These are phyloP conservation scores for Saturnispora zaruensis DNA, from an alignment of 805 yeast species.

Conservation along the genomic window DNA sequence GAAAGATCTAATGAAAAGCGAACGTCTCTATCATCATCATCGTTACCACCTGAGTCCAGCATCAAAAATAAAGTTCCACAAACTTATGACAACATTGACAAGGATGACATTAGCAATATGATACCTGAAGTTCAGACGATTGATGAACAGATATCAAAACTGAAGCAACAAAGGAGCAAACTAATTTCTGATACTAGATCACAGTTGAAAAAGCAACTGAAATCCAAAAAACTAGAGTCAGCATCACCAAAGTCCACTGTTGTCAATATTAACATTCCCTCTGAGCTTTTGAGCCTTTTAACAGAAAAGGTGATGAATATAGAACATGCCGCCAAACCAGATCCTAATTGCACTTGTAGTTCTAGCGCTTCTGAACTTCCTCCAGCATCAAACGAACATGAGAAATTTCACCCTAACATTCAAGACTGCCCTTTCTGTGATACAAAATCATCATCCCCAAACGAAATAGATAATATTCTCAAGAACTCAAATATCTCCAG, in stretches of 20 bases:
- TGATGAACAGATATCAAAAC: constrained; percentile 8
- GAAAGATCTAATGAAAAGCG: not conserved
- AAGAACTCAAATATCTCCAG: constrained; percentile 1
- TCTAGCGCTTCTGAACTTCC: not conserved
- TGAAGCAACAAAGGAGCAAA: constrained; percentile 8
- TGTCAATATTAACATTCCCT: constrained; percentile 5
- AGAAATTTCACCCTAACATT: constrained; percentile 2
- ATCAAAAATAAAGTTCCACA: not conserved
- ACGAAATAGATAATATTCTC: not conserved
- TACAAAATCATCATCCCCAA: not conserved
- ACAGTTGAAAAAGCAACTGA: not conserved
- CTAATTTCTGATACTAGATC: constrained; percentile 1
- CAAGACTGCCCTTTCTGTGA: constrained; percentile 8
- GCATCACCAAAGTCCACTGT: constrained; percentile 2
- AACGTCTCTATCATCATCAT: not conserved
- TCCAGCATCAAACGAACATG: not conserved
- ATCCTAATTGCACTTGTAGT: not conserved
- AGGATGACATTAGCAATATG: not conserved
- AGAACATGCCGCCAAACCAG: not conserved
- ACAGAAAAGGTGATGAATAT: constrained; percentile 5
- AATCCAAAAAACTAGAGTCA: not conserved
- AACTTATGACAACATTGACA: not conserved
- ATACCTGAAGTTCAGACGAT: constrained; percentile 7
- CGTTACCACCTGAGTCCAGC: not conserved
- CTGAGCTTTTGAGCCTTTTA: constrained; percentile 5